Percentiles rank a stretch among this genome's conserved stretches.
Evolutionary conservation across 768 basidiomycete species (phyloP).

Genomic region (Lepiota venenata): DNA sequence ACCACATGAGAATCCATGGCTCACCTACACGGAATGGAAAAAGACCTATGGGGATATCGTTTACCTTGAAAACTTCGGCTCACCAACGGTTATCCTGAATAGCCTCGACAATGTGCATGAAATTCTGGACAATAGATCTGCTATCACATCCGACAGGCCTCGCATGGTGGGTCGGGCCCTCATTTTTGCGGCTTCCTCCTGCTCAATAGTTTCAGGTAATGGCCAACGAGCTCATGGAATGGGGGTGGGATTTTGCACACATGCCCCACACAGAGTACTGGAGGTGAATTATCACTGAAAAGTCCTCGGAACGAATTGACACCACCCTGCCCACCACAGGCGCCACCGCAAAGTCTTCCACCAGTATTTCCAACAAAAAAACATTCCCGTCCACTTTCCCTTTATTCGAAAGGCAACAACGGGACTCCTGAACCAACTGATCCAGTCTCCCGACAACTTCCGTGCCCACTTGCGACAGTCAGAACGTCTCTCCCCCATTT

Average conservation of each 20-base stretch:
- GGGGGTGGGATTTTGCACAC: conserved; percentile 30
- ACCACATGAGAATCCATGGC: conserved; percentile 25
- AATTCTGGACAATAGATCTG: conserved; percentile 41
- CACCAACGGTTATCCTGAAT: conserved; percentile 36
- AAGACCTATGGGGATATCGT: conserved; percentile 25
- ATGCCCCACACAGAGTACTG: conserved; percentile 27
- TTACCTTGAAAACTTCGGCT: conserved; percentile 32
- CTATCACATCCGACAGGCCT: conserved; percentile 43
- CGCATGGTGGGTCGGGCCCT: conserved; percentile 18
- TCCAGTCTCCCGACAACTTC: conserved; percentile 25
- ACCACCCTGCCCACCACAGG: conserved; percentile 12
- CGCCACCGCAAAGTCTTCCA: conserved; percentile 30
- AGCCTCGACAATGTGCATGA: conserved; percentile 35
- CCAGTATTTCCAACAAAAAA: conserved; percentile 32
- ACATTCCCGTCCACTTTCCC: conserved; percentile 22
- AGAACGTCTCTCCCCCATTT: conserved; percentile 8
- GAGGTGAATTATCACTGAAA: conserved; percentile 14
- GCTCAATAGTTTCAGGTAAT: conserved; percentile 17
- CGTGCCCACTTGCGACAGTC: conserved; percentile 26
- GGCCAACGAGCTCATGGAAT: conserved; percentile 25
- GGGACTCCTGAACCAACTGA: conserved; percentile 22
- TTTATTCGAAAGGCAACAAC: conserved; percentile 20
- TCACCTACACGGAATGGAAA: conserved; percentile 29
- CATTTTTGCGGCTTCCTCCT: not conserved
- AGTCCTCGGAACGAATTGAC: not conserved